A percentile compares a stretch with the other conserved stretches of the same genome.
Evolutionary conservation across 106 monocot species (phyloP).

Genomic region (Hemerocallis citrina): DNA sequence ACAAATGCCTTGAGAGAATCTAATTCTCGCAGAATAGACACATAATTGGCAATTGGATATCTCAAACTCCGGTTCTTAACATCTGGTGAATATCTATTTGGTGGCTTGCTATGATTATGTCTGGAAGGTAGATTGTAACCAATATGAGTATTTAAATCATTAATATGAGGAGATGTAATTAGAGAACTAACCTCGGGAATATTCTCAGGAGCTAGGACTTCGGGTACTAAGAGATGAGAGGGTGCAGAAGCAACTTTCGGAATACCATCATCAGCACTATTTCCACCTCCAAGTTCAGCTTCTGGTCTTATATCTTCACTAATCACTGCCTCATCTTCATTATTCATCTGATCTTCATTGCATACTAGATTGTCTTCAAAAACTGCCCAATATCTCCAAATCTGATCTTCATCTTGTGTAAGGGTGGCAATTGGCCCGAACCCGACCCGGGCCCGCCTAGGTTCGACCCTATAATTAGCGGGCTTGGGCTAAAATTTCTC

Average conservation of each 20-base stretch:
- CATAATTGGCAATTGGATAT: not conserved
- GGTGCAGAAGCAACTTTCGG: not conserved
- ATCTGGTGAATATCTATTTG: not conserved
- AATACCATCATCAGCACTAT: too few relatives aligned
- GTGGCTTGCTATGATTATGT: not conserved
- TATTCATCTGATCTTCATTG: too few relatives aligned
- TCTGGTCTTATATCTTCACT: too few relatives aligned
- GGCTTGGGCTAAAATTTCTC: too few relatives aligned
- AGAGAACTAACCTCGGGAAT: not conserved
- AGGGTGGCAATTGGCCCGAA: too few relatives aligned
- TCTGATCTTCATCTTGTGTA: too few relatives aligned
- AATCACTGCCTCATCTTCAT: too few relatives aligned
- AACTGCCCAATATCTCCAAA: too few relatives aligned
- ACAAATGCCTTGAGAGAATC: not conserved
- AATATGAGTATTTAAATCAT: not conserved
- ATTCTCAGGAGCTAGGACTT: not conserved
- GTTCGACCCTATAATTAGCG: too few relatives aligned
- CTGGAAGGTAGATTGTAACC: not conserved
- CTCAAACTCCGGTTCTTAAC: not conserved
- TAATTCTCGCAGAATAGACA: not conserved
- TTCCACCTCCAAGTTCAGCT: too few relatives aligned
- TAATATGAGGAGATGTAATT: not conserved
- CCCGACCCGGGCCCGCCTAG: too few relatives aligned
- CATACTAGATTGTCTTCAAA: too few relatives aligned
- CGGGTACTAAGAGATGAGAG: not conserved